A percentile compares a stretch with the other conserved stretches of the same genome.
phyloP scores from a whole-genome alignment of 2,329 filamentous ascomycete species.

The Cryphonectria nitschkei region DNA sequence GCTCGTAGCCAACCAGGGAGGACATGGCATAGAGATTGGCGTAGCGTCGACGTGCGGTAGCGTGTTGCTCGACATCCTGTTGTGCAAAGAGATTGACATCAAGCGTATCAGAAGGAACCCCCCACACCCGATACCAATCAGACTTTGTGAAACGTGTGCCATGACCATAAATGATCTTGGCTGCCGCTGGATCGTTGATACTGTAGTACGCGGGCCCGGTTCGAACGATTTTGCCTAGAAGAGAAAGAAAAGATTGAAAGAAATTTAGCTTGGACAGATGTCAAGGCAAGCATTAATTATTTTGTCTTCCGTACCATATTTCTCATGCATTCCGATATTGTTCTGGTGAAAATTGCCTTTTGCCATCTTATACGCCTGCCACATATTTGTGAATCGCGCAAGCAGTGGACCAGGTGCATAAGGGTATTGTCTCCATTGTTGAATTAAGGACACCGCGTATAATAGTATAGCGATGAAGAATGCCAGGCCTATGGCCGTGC shows the following conservation, averaged over 20 bases:
- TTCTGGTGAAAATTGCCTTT: slow-evolving; percentile 15
- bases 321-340: slow-evolving; percentile 16
- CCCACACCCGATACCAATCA: slow-evolving; percentile 17
- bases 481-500: not conserved
- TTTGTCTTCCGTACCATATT: slow-evolving; percentile 7
- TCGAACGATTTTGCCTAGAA: slow-evolving; percentile 24
- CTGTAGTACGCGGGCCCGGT: slow-evolving; percentile 20
- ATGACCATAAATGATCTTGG: slow-evolving; percentile 24
- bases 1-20: slow-evolving; percentile 51
- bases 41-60: slow-evolving; percentile 44
- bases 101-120: not conserved
- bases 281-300: not conserved
- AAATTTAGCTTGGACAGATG: not conserved
- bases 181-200: slow-evolving; percentile 17
- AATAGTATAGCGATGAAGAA: not conserved
- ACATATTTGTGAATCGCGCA: slow-evolving; percentile 16
- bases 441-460: not conserved
- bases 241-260: not conserved
- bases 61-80: slow-evolving; percentile 42
- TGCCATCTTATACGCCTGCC: slow-evolving; percentile 6
- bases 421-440: slow-evolving; percentile 1
- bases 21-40: slow-evolving; percentile 52
- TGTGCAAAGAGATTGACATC: slow-evolving; percentile 38
- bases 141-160: slow-evolving; percentile 17
- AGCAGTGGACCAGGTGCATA: slow-evolving; percentile 18